Base-by-base conservation (phyloP, 306 rosid genomes). In the Castanea mollissima region DNA sequence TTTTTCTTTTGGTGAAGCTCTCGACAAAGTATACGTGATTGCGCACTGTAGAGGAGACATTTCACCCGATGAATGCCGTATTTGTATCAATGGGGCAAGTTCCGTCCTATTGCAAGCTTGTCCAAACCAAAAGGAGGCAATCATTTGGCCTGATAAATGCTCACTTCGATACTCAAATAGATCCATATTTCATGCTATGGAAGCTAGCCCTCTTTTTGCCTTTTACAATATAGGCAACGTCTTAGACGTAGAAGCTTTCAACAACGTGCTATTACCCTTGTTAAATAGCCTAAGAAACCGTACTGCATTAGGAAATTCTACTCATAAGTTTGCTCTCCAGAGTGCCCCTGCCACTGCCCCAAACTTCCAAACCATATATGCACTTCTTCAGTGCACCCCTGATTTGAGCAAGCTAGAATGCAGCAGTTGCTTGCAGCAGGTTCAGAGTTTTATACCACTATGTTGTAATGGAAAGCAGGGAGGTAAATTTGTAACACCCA, bases 151-250 rank as follows among this genome's bases (percentile, higher is more conserved):
- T 41, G 2, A 41, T 6, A 1, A 41, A 41, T 41, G 49, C 11
- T 72, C 77, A 69, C 55, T 77, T 1, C 69, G 75, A 9, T 82
- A 77, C 63, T 72, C 78, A 4, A 19, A 13, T 71, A 62, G 57
- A 23, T 5, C 54, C 3, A 77, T 72, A 25, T 77, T 15, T 12
- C 54, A 21, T 5, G 5, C 31, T 23, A 8, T 52, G 35, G 20
- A 62, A 52, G 44, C 25, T 41, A 20, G 3, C 49, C 49, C 49
- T 69, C 0, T 0, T 14, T 0, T 8, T 0, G 23, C 0, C 6
- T 5, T 8, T 56, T 52, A 1, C 68, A 25, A 38, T n/a, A 14
- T 12, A 19, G 1, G 23, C 1, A 19, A 68, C 31, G n/a, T 13
- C 19, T 8, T 2, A 6, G 18, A 56, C 14, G 11, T 35, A 20